A percentile compares a stretch with the other conserved stretches of the same genome.
These are phyloP conservation scores for Neocucurbitaria cava DNA, from an alignment of 2,329 filamentous ascomycete genomes.

Conservation along the genomic window DNA sequence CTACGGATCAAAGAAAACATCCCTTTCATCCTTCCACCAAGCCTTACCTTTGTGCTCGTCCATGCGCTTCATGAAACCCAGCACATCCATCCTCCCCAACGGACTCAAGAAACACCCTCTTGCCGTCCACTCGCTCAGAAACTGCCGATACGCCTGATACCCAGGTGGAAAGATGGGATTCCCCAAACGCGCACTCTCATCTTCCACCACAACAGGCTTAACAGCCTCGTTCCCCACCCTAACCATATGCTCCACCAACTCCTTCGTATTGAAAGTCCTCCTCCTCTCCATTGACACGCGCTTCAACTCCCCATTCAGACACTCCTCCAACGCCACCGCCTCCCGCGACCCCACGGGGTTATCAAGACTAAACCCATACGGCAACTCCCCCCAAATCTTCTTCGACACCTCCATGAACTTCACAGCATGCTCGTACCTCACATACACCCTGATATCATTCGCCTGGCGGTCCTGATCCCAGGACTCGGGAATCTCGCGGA, in stretches of 20 bases:
- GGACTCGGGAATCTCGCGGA: background rate
- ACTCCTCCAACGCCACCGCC: constrained; percentile 1
- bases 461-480: constrained; percentile 1
- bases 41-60: constrained; percentile 3
- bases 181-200: constrained; percentile 4
- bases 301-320: constrained; percentile 6
- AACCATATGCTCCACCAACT: constrained; percentile 12
- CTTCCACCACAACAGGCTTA: constrained; percentile 2
- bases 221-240: constrained; percentile 9
- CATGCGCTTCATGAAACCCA: constrained; percentile 14
- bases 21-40: constrained; percentile 15
- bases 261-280: background rate
- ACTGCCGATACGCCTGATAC: constrained; percentile 15
- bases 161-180: constrained; percentile 18
- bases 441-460: background rate
- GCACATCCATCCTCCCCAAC: constrained; percentile 1
- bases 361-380: constrained; percentile 10
- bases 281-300: background rate
- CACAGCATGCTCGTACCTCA: constrained; percentile 5
- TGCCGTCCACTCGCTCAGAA: constrained; percentile 19
- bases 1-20: background rate
- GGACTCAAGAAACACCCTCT: constrained; percentile 13
- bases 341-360: constrained; percentile 12
- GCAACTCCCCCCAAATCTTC: background rate
- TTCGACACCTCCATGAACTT: constrained; percentile 9